Evolutionary conservation across 179 eudicot species (phyloP), one percentile per base, ranked within the genome.

Genomic region (Heliamphora pulchella): DNA sequence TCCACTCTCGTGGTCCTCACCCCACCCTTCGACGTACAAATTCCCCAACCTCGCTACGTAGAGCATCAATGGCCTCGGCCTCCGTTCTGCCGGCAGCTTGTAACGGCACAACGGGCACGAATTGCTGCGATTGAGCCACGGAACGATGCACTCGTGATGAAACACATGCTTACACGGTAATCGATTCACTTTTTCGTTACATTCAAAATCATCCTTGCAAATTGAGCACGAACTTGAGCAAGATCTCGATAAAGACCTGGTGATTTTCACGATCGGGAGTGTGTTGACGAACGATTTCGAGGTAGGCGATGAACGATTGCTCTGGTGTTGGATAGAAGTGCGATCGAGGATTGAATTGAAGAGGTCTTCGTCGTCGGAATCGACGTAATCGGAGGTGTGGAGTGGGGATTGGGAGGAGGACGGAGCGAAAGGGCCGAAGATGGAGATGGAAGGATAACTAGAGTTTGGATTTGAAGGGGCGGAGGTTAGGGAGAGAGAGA

Each of bases 351-450:
- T 66, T 13, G 70, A 31, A 31, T 66, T 66, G 47, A 66, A 66
- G 70, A 31, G 70, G 70, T 31, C 47, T 66, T 66, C 70, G 47
- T 39, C 47, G 46, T 66, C 47, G 46, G 15, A 66, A 15, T 66
- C 70, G 46, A 66, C 11, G 70, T 66, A 66, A 17, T 66, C 70
- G 70, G 70, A 66, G 70, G 70, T 31, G 70, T 39, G 70, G 46
- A 66, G 70, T 66, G 13, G 70, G 70, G 46, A 31, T 66, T 10
- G 70, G 70, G 17, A 31, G 2, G 70, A 10, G 70, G 9, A 8
- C 8, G 47, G 46, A 31, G 70, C 1, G 15, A 31, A 41, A 31
- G 46, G 14, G 13, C 44, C 69, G 46, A 31, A 54, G 10, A 54
- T 54, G 9, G 58, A 54, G 58, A 54, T 9, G 10, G 58, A 54